Conservation (phyloP, 2,329 filamentous ascomycete genomes). For the Coleophoma crateriformis region DNA sequence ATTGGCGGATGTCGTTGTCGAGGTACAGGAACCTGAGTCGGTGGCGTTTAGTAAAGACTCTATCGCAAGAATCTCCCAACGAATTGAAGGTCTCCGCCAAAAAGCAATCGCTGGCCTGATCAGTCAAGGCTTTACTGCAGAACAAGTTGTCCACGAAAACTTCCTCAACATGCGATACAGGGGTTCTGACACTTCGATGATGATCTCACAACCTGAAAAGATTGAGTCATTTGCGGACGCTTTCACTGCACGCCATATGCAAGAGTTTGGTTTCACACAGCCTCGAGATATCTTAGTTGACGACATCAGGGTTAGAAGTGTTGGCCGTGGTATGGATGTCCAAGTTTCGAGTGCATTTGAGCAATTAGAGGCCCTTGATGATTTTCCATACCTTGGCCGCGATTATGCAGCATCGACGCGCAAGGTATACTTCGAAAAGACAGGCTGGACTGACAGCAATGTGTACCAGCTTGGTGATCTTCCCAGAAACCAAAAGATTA, state of each 20-base stretch:
- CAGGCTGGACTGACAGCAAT: neutral
- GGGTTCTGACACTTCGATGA: constrained; percentile 81
- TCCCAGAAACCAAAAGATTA: neutral
- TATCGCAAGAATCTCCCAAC: too few relatives aligned
- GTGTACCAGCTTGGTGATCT: neutral
- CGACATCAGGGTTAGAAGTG: constrained; percentile 78
- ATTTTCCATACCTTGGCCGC: neutral
- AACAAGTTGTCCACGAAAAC: constrained; percentile 77
- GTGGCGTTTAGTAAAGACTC: constrained; percentile 32
- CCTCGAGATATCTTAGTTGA: constrained; percentile 84
- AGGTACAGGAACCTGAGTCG: constrained; percentile 74
- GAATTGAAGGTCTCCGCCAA: too few relatives aligned
- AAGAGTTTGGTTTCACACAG: constrained; percentile 83
- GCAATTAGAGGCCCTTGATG: neutral
- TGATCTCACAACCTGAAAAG: constrained; percentile 73
- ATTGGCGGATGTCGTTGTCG: constrained; percentile 86
- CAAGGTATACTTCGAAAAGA: neutral
- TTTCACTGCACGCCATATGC: constrained; percentile 77
- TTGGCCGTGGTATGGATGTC: constrained; percentile 52
- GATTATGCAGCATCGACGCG: neutral
- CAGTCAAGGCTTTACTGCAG: constrained; percentile 23
- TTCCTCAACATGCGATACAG: constrained; percentile 89
- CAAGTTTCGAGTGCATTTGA: too few relatives aligned
- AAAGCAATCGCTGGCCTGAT: too few relatives aligned
- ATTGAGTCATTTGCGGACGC: constrained; percentile 58